These are phyloP conservation scores for Plasmodium sp. DNA, from an alignment of 169 alveolate genomes.

Conservation along the genomic window DNA sequence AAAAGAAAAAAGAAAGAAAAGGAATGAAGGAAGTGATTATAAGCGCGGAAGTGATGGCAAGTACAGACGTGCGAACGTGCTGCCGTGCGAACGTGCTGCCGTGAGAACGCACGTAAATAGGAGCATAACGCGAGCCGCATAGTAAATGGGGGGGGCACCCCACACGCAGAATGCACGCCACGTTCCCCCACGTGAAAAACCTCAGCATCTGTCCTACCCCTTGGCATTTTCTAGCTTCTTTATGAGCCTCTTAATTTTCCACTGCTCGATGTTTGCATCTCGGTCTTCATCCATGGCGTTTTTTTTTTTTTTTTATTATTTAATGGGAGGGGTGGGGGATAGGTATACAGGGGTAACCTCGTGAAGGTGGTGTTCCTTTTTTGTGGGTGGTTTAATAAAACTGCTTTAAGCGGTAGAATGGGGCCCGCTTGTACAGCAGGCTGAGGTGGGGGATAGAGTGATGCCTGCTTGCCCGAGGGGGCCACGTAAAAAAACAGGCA, in stretches of 20 bases:
- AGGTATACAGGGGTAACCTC: background rate
- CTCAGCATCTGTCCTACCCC: conserved; percentile 88
- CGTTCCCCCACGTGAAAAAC: background rate
- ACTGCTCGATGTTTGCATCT: conserved; percentile 92
- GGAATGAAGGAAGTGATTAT: too few relatives aligned
- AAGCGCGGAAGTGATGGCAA: too few relatives aligned
- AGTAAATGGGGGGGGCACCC: background rate
- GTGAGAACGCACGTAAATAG: too few relatives aligned
- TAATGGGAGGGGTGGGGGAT: background rate
- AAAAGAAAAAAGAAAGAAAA: background rate
- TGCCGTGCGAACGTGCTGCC: too few relatives aligned
- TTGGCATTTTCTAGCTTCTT: conserved; percentile 92
- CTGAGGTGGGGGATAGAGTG: background rate
- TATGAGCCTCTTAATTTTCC: conserved; percentile 94
- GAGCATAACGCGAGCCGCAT: too few relatives aligned
- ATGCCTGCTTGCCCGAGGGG: background rate
- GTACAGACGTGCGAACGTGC: too few relatives aligned
- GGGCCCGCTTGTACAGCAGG: background rate
- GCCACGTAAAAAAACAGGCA: background rate
- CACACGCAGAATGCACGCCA: background rate
- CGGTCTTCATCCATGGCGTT: conserved; percentile 75
- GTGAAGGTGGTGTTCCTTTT: background rate
- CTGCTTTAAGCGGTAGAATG: background rate
- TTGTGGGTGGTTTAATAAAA: background rate
- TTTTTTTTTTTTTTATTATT: background rate